phyloP scores from a whole-genome alignment of 495 filamentous ascomycete species.

The Xylaria sp. region DNA sequence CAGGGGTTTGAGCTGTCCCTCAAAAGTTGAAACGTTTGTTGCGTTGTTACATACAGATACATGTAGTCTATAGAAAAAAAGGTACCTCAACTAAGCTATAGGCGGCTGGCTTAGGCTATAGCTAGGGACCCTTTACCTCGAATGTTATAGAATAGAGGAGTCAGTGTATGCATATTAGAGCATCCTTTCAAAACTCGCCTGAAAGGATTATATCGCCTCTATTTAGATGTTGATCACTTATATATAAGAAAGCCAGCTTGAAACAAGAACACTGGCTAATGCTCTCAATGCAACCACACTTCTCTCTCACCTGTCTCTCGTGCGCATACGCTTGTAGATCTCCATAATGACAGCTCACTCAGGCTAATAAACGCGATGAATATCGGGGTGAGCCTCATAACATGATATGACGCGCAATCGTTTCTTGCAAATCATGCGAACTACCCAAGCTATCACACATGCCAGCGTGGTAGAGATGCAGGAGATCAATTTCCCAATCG shows the following conservation, averaged over 20 bases:
- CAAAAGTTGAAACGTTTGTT: background rate
- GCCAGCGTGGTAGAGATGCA: background rate
- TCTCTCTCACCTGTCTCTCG: background rate
- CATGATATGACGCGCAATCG: constrained; percentile 10
- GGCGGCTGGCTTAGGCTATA: background rate
- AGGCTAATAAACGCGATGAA: background rate
- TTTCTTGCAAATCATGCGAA: constrained; percentile 12
- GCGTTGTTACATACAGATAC: background rate
- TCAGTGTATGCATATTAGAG: background rate
- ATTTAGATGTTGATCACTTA: background rate
- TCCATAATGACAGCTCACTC: background rate
- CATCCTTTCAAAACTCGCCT: background rate
- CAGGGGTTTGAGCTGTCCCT: background rate
- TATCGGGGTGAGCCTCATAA: background rate
- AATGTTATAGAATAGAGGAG: background rate
- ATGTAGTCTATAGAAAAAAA: background rate
- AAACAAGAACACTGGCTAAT: background rate
- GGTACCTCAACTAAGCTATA: too few species aligned
- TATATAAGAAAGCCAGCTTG: background rate
- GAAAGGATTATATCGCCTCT: too few species aligned
- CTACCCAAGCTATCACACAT: background rate
- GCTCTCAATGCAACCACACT: background rate
- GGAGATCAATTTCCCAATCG: background rate
- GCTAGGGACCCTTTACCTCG: background rate
- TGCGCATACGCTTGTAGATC: constrained; percentile 13